A percentile compares a stretch with the other conserved stretches of the same genome.
Conservation (phyloP, 2,329 filamentous ascomycete genomes). For the Teratosphaeriaceae sp. region DNA sequence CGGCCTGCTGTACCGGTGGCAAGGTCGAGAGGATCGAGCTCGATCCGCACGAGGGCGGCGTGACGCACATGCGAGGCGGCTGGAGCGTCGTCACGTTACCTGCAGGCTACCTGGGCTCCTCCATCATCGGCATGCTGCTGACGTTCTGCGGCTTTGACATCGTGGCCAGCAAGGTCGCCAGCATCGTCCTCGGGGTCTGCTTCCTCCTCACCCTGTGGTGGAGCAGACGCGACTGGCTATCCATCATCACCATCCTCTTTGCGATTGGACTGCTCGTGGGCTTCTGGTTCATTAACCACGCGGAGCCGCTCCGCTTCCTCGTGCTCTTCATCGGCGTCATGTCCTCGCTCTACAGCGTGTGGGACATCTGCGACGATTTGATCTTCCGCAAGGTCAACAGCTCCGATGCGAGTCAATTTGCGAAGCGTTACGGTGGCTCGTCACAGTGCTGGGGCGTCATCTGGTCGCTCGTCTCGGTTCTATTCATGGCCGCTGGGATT, state of each 20-base stretch:
- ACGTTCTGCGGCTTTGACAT: slow-evolving; percentile 79
- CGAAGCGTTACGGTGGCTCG: slow-evolving; percentile 69
- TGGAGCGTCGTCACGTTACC: slow-evolving; percentile 64
- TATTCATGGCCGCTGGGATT: slow-evolving; percentile 67
- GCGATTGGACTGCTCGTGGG: slow-evolving; percentile 65
- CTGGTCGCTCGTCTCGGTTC: slow-evolving; percentile 66
- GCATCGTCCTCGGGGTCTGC: slow-evolving; percentile 63
- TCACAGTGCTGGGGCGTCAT: slow-evolving; percentile 76
- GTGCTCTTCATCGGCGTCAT: slow-evolving; percentile 75
- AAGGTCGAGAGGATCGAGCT: slow-evolving; percentile 67
- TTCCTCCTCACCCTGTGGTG: slow-evolving; percentile 78
- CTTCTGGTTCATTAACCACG: slow-evolving; percentile 75
- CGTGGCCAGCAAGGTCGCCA: slow-evolving; percentile 72
- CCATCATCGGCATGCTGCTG: slow-evolving; percentile 67
- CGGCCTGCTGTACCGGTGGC: slow-evolving; percentile 65
- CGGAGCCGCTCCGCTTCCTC: slow-evolving; percentile 62
- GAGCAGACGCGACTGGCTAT: slow-evolving; percentile 72
- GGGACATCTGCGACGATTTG: slow-evolving; percentile 80
- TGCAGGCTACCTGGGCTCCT: slow-evolving; percentile 71
- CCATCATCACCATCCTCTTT: slow-evolving; percentile 61
- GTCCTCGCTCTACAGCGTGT: slow-evolving; percentile 72
- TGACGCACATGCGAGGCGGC: slow-evolving; percentile 70
- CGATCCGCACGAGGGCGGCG: slow-evolving; percentile 69
- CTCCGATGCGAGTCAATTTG: slow-evolving; percentile 73
- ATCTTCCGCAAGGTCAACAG: slow-evolving; percentile 74